Base-by-base conservation (phyloP, 305 asterid species). In the Vinca major region DNA sequence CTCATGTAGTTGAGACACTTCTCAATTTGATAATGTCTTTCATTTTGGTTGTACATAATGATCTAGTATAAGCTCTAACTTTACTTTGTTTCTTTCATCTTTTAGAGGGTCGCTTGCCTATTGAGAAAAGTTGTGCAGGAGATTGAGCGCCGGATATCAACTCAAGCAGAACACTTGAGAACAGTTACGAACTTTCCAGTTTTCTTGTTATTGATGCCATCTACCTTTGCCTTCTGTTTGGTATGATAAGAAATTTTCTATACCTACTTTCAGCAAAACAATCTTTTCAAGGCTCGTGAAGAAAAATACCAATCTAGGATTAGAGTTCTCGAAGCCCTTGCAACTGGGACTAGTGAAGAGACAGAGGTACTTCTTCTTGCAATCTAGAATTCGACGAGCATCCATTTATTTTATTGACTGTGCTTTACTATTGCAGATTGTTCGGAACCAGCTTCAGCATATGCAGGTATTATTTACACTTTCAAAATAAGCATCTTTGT, bases 281-380 rank as follows among this genome's bases (percentile, higher is more conserved):
- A 83, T 79, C 82, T 89, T 75, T 89, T 87, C 76, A 91, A 86
- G 79, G 80, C 96, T 21, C 96, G 99, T 1, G 98, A 94, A 82
- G 97, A 91, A 79, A 94, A 94, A 84, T 94, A 91, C 79, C 94
- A 89, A 77, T 87, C 96, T 3, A 83, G 99, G 83, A 88, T 94
- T 71, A 74, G 88, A 81, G 95, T 94, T 53, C 96, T 94, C 45
- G 99, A 94, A 83, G 90, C 93, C 79, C 96, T 93, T 71, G 96
- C 99, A 67, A 78, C 86, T 9, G 96, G 89, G 71, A 85, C 84
- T 51, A 80, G 84, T 73, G 95, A 88, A 77, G 96, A 94, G 79
- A 77, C 88, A 13, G 84, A 82, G 91, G 99, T 89, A 73, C 5
- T 58, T 39, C 19, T 20, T 52, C 49, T 71, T 49, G 40, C 67